Evolutionary conservation across 1,284 basidiomycete species (phyloP), one percentile per base, ranked within the genome.

Genomic region (Ustilago hordei): DNA sequence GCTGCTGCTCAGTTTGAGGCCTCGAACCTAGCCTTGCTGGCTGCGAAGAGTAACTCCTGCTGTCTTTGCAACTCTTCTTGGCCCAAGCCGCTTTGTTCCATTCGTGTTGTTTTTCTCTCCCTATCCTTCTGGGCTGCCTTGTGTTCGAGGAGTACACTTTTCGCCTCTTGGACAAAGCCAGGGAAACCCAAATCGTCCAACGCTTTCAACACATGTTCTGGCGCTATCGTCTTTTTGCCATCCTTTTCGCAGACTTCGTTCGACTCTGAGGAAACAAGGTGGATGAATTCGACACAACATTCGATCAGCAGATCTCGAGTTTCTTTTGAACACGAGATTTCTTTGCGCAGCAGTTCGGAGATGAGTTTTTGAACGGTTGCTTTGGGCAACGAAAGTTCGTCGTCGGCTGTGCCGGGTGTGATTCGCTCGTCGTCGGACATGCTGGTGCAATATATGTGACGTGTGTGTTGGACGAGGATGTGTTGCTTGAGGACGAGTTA

Each of bases 211-310:
- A 99, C 95, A 85, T 99, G 96, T 84, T 99, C 96, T 2, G 97
- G 96, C 4, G 95, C 94, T 81, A 99, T 99, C 0, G 96, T 99
- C 89, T 99, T 99, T 89, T 98, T 98, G n/a, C 93, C 93, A 83
- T 95, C 95, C 86, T 94, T 92, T 85, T 99, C 97, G 87, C 97
- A 99, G 68, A 98, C 94, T 79, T 98, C 95, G 87, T 99, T 99
- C 60, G 95, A 93, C 87, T 98, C 95, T 8, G 95, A 95, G 15
- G 97, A 97, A 84, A 99, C 93, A 85, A 99, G 88, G 85, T 98
- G 94, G 80, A 99, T 96, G 87, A 98, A 99, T 89, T 99, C 96
- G 90, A 98, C 94, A 90, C 96, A 98, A 86, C 95, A 98, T 88
- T 98, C 95, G 87, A 96, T 95, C 57, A 99, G 92, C 66, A 98